Evolutionary conservation across 495 filamentous ascomycete species (phyloP), one percentile per base, ranked within the genome.

Genomic region (Xylaria acuta): DNA sequence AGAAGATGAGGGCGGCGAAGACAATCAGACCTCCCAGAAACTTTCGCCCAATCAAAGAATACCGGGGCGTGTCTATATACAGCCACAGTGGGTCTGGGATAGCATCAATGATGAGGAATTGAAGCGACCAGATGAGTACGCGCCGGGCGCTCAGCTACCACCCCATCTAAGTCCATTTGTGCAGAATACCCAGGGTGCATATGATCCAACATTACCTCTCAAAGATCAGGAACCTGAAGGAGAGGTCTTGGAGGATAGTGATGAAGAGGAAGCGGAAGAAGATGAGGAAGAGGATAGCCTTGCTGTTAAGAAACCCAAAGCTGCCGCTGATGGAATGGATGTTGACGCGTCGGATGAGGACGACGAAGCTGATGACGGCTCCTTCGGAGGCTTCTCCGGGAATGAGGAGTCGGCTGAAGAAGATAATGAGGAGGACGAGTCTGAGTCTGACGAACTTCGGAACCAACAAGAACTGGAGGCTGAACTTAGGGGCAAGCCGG

Each of bases 81-180:
- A 99, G 82, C 96, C 96, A 27, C 96, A 99, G 79, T 99, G 97
- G 94, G 88, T 99, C 18, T 99, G 96, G 96, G 96, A 99, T 74
- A 93, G 92, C 77, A 83, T 98, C 75, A 99, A 99, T 81, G 90
- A 92, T 34, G 93, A 93, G 51, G 93, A 93, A 80, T 83, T 99
- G 47, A 91, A 98, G 73, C 87, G 92, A 47, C 90, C 95, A 16
- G 94, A 97, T 79, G 84, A 96, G 2, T 99, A 99, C 73, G 93
- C 90, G 3, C 95, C 97, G 5, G 97, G 96, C 25, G 92, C 94
- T 18, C 89, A 91, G 71, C 86, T 99, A 41, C 96, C 96, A 20
- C 94, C 96, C 5, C 96, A 99, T 86, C 81, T 99, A 70, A 98
- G 95, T 78, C 96, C 96, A 41, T 99, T 97, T 89, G 94, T 98